A percentile compares a stretch with the other conserved stretches of the same genome.
Conservation (phyloP, 495 filamentous ascomycete species). For the Lichenothelia convexa region DNA sequence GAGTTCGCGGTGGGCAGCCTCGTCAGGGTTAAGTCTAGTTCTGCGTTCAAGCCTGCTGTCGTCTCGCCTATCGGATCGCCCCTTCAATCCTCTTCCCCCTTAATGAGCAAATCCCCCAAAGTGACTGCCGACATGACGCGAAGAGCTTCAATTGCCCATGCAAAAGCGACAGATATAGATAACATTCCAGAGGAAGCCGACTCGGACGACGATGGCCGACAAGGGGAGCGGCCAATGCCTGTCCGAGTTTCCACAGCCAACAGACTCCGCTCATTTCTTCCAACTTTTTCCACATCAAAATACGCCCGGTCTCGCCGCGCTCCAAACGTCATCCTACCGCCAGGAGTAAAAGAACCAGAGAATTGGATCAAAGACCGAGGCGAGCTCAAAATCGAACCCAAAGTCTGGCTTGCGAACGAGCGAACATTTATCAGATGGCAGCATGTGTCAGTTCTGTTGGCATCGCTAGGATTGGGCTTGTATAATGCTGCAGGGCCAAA, state of each 20-base stretch:
- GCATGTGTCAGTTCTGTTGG: slow-evolving; percentile 74
- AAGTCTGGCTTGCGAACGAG: slow-evolving; percentile 97
- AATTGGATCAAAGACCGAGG: slow-evolving; percentile 85
- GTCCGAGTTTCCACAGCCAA: slow-evolving; percentile 14
- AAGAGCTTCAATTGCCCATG: slow-evolving; percentile 4
- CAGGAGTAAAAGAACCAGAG: slow-evolving; percentile 67
- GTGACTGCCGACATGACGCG: slow-evolving; percentile 5
- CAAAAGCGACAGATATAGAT: slow-evolving; percentile 12
- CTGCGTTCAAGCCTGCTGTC: slow-evolving; percentile 17
- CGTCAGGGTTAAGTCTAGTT: slow-evolving; percentile 20
- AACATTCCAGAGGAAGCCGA: slow-evolving; percentile 23
- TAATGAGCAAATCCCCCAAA: background rate
- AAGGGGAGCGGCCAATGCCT: slow-evolving; percentile 10
- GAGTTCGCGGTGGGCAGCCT: slow-evolving; percentile 81
- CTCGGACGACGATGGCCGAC: slow-evolving; percentile 22
- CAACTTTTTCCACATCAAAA: slow-evolving; percentile 53
- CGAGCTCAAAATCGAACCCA: slow-evolving; percentile 78
- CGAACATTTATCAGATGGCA: slow-evolving; percentile 97
- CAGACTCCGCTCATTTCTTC: slow-evolving; percentile 41
- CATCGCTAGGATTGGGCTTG: slow-evolving; percentile 60
- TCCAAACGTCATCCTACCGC: slow-evolving; percentile 37
- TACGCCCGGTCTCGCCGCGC: slow-evolving; percentile 39
- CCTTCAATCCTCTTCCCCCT: background rate
- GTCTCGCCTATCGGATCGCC: slow-evolving; percentile 16
- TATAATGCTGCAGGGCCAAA: slow-evolving; percentile 67